These are phyloP conservation scores for Eutypa lata DNA, from an alignment of 2,329 filamentous ascomycete species.

Conservation along the genomic window DNA sequence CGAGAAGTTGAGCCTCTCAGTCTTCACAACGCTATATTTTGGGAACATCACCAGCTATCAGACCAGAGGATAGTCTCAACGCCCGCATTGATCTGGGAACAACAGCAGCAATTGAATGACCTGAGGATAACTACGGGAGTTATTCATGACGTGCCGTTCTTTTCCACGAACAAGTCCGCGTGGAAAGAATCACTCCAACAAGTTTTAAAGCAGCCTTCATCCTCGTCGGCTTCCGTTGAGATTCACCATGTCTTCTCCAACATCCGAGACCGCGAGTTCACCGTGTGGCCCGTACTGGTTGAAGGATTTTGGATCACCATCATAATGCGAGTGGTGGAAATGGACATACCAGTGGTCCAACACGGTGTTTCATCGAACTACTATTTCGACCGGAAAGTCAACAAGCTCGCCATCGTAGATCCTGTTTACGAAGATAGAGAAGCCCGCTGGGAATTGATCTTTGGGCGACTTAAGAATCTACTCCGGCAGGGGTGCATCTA, in stretches of 20 bases:
- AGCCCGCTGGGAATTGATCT: slow-evolving; percentile 5
- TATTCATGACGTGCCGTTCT: slow-evolving; percentile 7
- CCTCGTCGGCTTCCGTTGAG: background rate
- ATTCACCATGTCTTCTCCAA: slow-evolving; percentile 19
- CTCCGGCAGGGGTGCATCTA: slow-evolving; percentile 18
- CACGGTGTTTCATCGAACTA: background rate
- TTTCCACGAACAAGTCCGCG: slow-evolving; percentile 1
- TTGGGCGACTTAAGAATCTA: slow-evolving; percentile 6
- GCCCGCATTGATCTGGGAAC: slow-evolving; percentile 6
- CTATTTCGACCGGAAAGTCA: slow-evolving; percentile 12
- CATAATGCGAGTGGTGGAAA: slow-evolving; percentile 7
- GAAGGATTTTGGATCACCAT: slow-evolving; percentile 18
- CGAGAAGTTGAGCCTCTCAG: slow-evolving; percentile 10
- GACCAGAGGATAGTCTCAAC: slow-evolving; percentile 15
- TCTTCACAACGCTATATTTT: slow-evolving; percentile 20
- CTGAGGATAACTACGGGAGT: background rate
- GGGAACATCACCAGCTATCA: slow-evolving; percentile 20
- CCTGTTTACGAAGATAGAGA: slow-evolving; percentile 3
- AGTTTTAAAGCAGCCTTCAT: slow-evolving; percentile 3
- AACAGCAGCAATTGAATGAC: background rate
- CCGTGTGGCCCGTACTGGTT: slow-evolving; percentile 15
- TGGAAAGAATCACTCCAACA: slow-evolving; percentile 7
- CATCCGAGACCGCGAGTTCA: slow-evolving; percentile 18
- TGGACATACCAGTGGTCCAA: background rate
- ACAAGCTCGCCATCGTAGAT: slow-evolving; percentile 18